Conservation (phyloP, 2,329 filamentous ascomycete species). For the Botryotinia narcissicola region DNA sequence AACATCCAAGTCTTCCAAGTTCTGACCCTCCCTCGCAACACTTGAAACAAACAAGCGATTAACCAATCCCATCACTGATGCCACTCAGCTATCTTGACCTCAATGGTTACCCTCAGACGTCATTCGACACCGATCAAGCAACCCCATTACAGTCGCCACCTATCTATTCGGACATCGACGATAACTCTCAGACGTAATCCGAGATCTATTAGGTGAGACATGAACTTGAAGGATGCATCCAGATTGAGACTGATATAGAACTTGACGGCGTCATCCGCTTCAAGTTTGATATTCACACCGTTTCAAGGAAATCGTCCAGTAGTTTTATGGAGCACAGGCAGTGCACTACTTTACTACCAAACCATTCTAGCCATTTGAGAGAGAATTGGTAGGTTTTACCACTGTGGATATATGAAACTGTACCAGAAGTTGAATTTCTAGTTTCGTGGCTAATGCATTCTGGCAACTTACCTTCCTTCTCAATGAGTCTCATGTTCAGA, state of each 20-base stretch:
- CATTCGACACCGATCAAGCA: background rate
- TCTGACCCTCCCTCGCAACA: background rate
- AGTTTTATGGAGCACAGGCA: background rate
- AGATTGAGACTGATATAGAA: background rate
- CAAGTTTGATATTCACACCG: background rate
- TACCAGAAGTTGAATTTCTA: background rate
- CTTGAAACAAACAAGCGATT: background rate
- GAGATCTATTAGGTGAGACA: background rate
- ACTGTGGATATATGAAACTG: background rate
- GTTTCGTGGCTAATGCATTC: background rate
- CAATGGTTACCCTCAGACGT: background rate
- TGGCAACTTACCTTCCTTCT: background rate
- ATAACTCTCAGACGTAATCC: background rate
- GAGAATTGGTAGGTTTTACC: background rate
- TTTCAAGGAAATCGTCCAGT: background rate
- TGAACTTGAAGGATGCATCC: background rate
- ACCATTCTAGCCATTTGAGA: fast-evolving
- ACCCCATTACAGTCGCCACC: background rate
- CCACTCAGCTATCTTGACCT: background rate
- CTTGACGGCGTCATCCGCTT: background rate
- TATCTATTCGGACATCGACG: background rate
- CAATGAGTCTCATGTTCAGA: background rate
- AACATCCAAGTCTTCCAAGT: background rate
- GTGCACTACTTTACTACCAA: background rate
- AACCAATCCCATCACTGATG: background rate